Evolutionary conservation across 2,329 filamentous ascomycete species (phyloP), one percentile per base, ranked within the genome.

Genomic region (Sporothrix protearum): DNA sequence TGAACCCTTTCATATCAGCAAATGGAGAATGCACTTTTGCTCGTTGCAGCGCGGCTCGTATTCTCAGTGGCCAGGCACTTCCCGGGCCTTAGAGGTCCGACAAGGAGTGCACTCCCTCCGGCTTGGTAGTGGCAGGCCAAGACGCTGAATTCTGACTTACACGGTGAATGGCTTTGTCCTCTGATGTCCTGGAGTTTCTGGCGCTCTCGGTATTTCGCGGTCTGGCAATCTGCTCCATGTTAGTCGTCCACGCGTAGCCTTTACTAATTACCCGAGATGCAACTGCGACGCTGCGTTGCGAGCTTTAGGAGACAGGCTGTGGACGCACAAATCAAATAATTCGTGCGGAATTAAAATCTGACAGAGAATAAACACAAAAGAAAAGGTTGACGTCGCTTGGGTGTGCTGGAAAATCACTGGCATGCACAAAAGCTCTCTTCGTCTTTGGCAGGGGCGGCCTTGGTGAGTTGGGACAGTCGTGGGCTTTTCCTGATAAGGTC

Each of bases 201-300:
- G 39, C 39, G 12, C 4, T 22, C 25, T n/a, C 47, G 39, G 9
- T 9, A 22, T 25, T 66, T 63, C 33, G n/a, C 7, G 39, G 2
- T 53, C 39, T 53, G 47, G 47, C 14, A 22, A n/a, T 19, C n/a
- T 53, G 19, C 47, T 55, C 33, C 12, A 14, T 69, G 49, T 45
- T 57, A 9, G 67, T 28, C 4, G 30, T 19, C 28, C 33, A 25
- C 10, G 42, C 39, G 4, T 12, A n/a, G 45, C 42, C 45, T 68
- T 8, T 39, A 45, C 64, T 36, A 36, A 28, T 59, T 55, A 47
- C 25, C 67, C 67, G 36, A 47, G 33, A 69, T 69, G 53, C 19
- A 49, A 69, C 68, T 69, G 68, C 53, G 42, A 69, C 68, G 42
- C 53, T 69, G 39, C 67, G 67, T 47, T 59, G 36, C 22, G 36